A percentile compares a stretch with the other conserved stretches of the same genome.
phyloP scores from a whole-genome alignment of 192 early-diverging fungal genomes.

The Glomus cerebriforme region DNA sequence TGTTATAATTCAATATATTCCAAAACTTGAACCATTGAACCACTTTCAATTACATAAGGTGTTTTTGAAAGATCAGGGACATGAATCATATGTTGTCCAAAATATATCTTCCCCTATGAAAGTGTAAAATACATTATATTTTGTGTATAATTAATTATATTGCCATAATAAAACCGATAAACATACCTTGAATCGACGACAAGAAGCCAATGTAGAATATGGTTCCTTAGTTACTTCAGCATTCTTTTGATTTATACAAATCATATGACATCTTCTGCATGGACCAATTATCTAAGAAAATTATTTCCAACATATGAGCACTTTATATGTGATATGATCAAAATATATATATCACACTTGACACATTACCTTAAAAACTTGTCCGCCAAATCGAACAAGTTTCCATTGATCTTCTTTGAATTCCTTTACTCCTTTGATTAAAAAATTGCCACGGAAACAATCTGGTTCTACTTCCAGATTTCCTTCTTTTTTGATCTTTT shows the following conservation, averaged over 20 bases:
- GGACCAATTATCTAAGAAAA: conserved; percentile 50
- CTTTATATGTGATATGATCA: too few species aligned
- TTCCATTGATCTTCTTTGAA: conserved; percentile 74
- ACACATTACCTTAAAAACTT: conserved; percentile 53
- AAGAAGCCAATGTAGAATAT: conserved; percentile 56
- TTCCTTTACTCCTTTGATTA: conserved; percentile 50
- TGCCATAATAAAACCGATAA: background rate
- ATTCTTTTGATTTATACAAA: conserved; percentile 70
- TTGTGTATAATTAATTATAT: background rate
- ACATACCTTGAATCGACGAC: conserved; percentile 46
- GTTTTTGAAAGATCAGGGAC: conserved; percentile 41
- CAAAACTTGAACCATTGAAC: background rate
- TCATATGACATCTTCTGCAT: conserved; percentile 74
- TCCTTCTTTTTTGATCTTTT: conserved; percentile 46
- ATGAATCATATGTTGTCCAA: conserved; percentile 55
- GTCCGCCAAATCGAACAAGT: conserved; percentile 46
- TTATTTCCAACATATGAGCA: background rate
- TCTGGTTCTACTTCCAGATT: conserved; percentile 35
- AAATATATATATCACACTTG: background rate
- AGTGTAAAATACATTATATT: background rate
- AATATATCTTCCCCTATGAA: conserved; percentile 48
- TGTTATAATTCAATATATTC: too few species aligned
- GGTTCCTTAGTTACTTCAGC: conserved; percentile 61
- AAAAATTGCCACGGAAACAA: conserved; percentile 74
- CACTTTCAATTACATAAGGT: conserved; percentile 39